Base-by-base conservation (phyloP, 2,329 filamentous ascomycete genomes). In the Didymella segeticola region DNA sequence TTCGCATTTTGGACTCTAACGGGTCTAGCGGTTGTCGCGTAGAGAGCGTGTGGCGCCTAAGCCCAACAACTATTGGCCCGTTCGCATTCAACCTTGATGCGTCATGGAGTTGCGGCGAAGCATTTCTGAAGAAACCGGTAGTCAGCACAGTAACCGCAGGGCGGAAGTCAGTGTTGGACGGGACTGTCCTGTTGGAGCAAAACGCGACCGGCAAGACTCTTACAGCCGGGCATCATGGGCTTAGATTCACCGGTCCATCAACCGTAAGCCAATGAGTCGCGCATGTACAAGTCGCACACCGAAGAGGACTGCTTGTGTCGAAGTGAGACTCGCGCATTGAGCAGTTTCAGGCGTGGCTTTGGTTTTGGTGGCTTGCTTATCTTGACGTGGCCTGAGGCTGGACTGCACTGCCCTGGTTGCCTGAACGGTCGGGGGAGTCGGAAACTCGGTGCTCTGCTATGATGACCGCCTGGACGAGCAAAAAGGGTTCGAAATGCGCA, bases 331-430 rank as follows among this genome's bases (percentile, higher is more conserved):
- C 27, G 45, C 23, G n/a, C 20, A 11, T 22, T 36, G 29, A 33
- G 22, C 22, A 49, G 26, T 6, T 25, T 52, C 19, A 23, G 26
- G 38, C 38, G 43, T 52, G 33, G 43, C 53, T 47, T 31, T 47
- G 43, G n/a, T n/a, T n/a, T n/a, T n/a, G n/a, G n/a, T n/a, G n/a
- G 33, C 14, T 27, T 47, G 48, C 37, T 47, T 39, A 41, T 27
- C 27, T 43, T 53, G 37, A 56, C 53, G 53, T 47, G 53, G 43
- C 53, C 43, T 41, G 48, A 52, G 53, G 53, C 53, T 56, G 36
- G 22, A 49, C 17, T 43, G 51, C 51, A 54, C 51, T 48, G 51
- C 51, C 51, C 34, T 38, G 51, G 27, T 1, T 36, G 51, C 51
- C 51, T 54, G 11, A 54, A 38, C 12, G 22, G 43, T 48, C 38